Conservation (phyloP, 2,329 filamentous ascomycete genomes). For the Seiridium cupressi region DNA sequence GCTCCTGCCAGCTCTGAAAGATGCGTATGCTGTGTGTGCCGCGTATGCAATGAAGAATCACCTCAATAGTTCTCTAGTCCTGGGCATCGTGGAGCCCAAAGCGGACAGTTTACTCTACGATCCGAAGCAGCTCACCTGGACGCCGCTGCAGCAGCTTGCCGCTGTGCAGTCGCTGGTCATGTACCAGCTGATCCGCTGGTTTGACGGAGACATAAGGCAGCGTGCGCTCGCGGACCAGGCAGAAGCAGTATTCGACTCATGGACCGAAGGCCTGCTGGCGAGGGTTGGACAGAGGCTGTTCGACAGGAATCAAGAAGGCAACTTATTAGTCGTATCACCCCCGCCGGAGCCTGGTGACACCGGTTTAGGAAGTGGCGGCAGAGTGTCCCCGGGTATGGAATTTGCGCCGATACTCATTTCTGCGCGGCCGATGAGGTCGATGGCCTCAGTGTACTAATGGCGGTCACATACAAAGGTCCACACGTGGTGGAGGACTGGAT, state of each 20-base stretch:
- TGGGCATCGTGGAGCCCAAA: background rate
- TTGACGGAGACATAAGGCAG: background rate
- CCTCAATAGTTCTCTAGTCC: background rate
- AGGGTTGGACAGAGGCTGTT: background rate
- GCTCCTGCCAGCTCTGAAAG: background rate
- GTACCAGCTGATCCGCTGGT: background rate
- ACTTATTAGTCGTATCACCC: background rate
- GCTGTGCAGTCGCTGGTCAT: background rate
- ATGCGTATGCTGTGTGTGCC: background rate
- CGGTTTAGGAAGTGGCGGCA: background rate
- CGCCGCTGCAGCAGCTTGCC: background rate
- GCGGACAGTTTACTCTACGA: background rate
- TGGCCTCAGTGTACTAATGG: background rate
- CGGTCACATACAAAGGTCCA: background rate
- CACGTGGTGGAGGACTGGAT: background rate
- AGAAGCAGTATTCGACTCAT: background rate
- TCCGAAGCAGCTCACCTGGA: background rate
- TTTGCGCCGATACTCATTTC: background rate
- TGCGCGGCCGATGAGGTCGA: background rate
- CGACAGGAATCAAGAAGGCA: background rate
- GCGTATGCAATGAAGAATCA: background rate
- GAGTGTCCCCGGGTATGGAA: background rate
- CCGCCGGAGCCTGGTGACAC: background rate
- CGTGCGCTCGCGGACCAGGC: background rate
- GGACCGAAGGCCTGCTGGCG: background rate